phyloP scores from a whole-genome alignment of 2,329 filamentous ascomycete species.

The Hypocrella siamensis region DNA sequence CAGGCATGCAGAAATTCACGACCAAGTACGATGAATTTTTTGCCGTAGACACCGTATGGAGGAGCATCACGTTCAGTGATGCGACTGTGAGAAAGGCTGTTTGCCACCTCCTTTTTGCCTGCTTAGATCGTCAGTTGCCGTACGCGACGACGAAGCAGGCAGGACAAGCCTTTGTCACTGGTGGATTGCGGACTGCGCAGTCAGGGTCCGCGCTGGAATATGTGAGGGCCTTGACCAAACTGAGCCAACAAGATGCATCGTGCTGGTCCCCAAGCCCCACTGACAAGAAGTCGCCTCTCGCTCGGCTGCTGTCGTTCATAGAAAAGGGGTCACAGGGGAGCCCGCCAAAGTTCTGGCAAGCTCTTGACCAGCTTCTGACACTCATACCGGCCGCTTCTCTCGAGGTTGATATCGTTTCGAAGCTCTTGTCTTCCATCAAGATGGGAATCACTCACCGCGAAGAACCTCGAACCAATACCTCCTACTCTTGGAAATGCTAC shows the following conservation, averaged over 20 bases:
- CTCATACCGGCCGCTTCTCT: slow-evolving; percentile 34
- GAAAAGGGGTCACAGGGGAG: slow-evolving; percentile 76
- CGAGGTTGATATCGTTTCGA: slow-evolving; percentile 32
- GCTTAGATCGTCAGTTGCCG: slow-evolving; percentile 31
- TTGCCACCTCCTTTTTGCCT: slow-evolving; percentile 33
- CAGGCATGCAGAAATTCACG: slow-evolving; percentile 43
- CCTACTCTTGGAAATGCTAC: slow-evolving; percentile 62
- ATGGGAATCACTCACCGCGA: slow-evolving; percentile 58
- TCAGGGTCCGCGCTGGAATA: slow-evolving; percentile 59
- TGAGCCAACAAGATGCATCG: slow-evolving; percentile 50
- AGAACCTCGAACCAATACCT: slow-evolving; percentile 53
- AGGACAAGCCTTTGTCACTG: slow-evolving; percentile 48
- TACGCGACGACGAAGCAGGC: slow-evolving; percentile 33
- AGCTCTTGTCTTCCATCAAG: slow-evolving; percentile 52
- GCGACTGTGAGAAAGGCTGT: slow-evolving; percentile 31
- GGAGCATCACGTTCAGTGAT: slow-evolving; percentile 48
- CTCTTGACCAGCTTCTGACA: slow-evolving; percentile 46
- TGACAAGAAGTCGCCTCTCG: slow-evolving; percentile 36
- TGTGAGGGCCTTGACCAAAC: slow-evolving; percentile 44
- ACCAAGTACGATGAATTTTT: slow-evolving; percentile 52
- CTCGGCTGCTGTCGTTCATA: slow-evolving; percentile 54
- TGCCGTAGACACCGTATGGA: slow-evolving; percentile 49
- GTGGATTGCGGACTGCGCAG: slow-evolving; percentile 59
- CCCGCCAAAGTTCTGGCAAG: slow-evolving; percentile 55
- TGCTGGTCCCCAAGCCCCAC: slow-evolving; percentile 50